Conservation (phyloP, 225 moss, liverwort and hornwort genomes). For the Pseudoscleropodium purum region DNA sequence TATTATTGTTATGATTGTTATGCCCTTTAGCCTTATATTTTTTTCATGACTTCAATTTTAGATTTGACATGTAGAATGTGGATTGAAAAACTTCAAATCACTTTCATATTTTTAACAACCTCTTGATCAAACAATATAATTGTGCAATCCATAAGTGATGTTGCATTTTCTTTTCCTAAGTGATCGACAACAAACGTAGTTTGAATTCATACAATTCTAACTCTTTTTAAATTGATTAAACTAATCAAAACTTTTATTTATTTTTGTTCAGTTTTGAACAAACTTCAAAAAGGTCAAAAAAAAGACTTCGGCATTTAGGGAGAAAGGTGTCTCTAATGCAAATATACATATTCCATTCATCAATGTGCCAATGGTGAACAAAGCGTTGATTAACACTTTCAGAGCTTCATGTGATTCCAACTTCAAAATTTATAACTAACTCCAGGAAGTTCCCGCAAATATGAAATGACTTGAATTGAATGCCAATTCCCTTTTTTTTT, state of each 20-base stretch:
- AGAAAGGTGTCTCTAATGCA: fast-evolving
- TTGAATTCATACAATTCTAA: fast-evolving
- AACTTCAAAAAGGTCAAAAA: neutral
- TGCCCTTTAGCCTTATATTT: neutral
- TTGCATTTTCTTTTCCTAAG: fast-evolving
- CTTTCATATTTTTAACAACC: fast-evolving
- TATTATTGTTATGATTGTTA: neutral
- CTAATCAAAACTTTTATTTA: neutral
- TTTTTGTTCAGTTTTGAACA: neutral
- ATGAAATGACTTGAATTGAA: neutral
- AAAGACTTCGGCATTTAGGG: fast-evolving
- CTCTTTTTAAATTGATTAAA: neutral
- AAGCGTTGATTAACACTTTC: fast-evolving
- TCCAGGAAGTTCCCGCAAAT: fast-evolving
- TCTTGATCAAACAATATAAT: neutral
- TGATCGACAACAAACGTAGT: fast-evolving
- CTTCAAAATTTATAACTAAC: neutral
- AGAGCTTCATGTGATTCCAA: neutral
- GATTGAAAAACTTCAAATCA: neutral
- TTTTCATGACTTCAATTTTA: neutral
- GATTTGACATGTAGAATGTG: neutral
- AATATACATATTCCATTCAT: neutral
- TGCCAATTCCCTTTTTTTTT: neutral
- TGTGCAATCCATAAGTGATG: neutral
- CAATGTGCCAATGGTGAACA: no score